Conservation (phyloP, 768 basidiomycete genomes). For the Lactarius quietus region DNA sequence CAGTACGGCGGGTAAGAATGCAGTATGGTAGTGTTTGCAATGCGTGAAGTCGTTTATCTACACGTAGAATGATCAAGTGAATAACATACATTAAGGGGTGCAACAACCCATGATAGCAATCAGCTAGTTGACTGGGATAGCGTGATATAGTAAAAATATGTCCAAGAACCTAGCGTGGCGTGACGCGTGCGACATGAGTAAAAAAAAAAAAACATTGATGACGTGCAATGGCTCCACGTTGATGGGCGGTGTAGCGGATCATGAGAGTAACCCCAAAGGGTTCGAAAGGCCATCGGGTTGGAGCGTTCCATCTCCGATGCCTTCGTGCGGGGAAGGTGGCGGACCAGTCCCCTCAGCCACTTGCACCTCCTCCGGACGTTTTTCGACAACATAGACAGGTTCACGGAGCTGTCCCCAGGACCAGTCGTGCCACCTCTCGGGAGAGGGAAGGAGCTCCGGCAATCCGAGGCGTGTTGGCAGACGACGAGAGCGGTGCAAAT, state of each 20-base stretch:
- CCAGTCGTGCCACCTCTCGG: constrained; percentile 26
- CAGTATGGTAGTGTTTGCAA: constrained; percentile 13
- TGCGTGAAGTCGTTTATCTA: constrained; percentile 15
- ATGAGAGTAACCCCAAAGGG: neutral
- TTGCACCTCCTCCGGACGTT: constrained; percentile 9
- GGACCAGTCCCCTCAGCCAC: constrained; percentile 4
- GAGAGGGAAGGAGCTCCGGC: constrained; percentile 20
- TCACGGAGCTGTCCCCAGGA: constrained; percentile 25
- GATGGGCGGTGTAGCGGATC: neutral
- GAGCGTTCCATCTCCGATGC: neutral
- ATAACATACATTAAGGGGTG: constrained; percentile 13
- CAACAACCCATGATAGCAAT: constrained; percentile 1
- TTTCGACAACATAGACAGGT: constrained; percentile 24
- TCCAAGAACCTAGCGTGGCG: neutral
- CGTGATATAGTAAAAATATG: constrained; percentile 4
- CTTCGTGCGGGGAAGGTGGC: constrained; percentile 3
- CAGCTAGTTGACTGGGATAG: constrained; percentile 5
- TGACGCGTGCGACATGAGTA: neutral
- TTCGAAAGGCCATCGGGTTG: constrained; percentile 1
- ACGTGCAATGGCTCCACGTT: neutral
- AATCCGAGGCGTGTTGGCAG: constrained; percentile 23
- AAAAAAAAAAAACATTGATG: too few relatives aligned
- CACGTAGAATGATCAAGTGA: constrained; percentile 6
- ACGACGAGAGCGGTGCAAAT: constrained; percentile 27
- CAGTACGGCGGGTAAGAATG: constrained; percentile 11